Evolutionary conservation across 2,329 filamentous ascomycete species (phyloP), one percentile per base, ranked within the genome.

Genomic region (Drechslera avenae): DNA sequence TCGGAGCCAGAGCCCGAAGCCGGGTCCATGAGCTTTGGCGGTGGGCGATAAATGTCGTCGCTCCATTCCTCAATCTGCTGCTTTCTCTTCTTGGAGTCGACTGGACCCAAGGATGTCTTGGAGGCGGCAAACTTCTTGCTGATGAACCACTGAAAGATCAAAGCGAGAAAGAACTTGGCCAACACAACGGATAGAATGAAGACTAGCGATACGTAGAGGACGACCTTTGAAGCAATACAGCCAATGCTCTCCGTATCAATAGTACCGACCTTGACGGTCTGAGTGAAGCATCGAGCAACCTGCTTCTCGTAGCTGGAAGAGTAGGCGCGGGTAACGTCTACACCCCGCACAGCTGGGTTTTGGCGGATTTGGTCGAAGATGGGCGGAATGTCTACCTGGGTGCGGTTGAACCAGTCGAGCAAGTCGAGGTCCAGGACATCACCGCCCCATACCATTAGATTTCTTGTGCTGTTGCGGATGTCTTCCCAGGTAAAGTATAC

Each of bases 401-500:
- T 84, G 23, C 81, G 82, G 73, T 99, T 91, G 78, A 99, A 93
- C 91, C 91, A 99, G 51, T 86, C 81, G 19, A 99, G 80, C 23
- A 99, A 83, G 64, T 96, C 83, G 21, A 99, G 80, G 70, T 99
- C 94, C 33, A 99, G 81, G 3, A 99, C 94, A 66, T 89, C 91
- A 46, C 93, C 93, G 12, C 92, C 96, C 76, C 96, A 99, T 2
- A 97, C 91, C 61, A 96, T 86, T 37, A 99, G 80, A 68, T 97
- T 97, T 51, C 94, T 89, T 26, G 88, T 90, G 56, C 76, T 84
- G 75, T 99, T 99, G 69, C 85, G 90, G 62, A 97, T 85, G 65
- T 99, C 94, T 18, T 93, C 86, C 94, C 94, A 99, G 2, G 88
- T 95, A 71, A 91, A 99, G 75, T 93, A 99, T 13, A 99, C 93